Percentiles rank a stretch among this genome's conserved stretches.
Evolutionary conservation across 2,329 filamentous ascomycete species (phyloP).

Genomic region (Podosphaera xanthii): DNA sequence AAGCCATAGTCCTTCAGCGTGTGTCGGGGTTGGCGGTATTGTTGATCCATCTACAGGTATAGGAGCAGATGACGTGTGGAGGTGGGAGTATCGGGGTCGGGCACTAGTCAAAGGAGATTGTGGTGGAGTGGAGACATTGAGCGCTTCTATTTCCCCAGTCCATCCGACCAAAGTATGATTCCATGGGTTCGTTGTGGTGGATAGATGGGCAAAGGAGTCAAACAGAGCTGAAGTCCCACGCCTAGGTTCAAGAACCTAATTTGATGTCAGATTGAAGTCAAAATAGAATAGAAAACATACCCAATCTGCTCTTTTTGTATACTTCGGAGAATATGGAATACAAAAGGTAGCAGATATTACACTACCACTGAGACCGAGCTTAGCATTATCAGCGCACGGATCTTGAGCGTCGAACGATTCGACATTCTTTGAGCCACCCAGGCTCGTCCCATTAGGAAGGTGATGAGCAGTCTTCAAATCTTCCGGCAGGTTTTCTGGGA

Average conservation of each 20-base stretch:
- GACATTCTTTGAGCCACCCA: background rate
- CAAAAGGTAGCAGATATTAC: slow-evolving; percentile 44
- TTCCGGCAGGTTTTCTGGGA: background rate
- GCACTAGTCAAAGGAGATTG: slow-evolving; percentile 26
- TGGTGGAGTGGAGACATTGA: slow-evolving; percentile 24
- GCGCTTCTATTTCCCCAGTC: slow-evolving; percentile 63
- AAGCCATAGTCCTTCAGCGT: slow-evolving; percentile 47
- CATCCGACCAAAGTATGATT: slow-evolving; percentile 83
- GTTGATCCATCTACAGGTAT: slow-evolving; percentile 45
- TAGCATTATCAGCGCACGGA: slow-evolving; percentile 29
- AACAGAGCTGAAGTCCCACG: slow-evolving; percentile 80
- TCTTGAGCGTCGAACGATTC: slow-evolving; percentile 20
- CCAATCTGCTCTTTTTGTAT: slow-evolving; percentile 36
- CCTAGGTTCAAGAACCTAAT: slow-evolving; percentile 49
- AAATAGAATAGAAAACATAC: slow-evolving; percentile 20
- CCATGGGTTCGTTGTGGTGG: slow-evolving; percentile 66
- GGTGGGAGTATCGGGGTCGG: slow-evolving; percentile 22
- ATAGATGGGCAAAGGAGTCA: slow-evolving; percentile 72
- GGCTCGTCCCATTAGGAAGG: background rate
- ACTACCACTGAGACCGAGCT: slow-evolving; percentile 36
- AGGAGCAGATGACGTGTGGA: slow-evolving; percentile 59
- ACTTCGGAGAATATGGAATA: slow-evolving; percentile 35
- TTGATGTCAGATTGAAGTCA: slow-evolving; percentile 6
- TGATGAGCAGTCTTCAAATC: background rate
- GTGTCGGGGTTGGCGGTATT: slow-evolving; percentile 31